Evolutionary conservation across 768 basidiomycete species (phyloP).

Genomic region (Dioszegia crocea): DNA sequence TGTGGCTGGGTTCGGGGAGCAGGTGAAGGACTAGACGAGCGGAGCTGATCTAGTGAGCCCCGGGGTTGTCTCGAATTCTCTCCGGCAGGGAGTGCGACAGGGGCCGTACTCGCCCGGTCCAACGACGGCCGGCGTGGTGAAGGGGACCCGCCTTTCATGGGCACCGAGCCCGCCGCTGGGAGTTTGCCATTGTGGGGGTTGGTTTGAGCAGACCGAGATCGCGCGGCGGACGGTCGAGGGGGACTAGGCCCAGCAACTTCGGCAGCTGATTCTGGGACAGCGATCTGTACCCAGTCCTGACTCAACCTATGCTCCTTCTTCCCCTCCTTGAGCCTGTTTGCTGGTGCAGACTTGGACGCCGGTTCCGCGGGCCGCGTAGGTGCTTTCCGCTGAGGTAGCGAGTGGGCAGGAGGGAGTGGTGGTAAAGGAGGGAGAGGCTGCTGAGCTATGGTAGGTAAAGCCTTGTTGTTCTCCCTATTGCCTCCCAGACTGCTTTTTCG

Average conservation of each 20-base stretch:
- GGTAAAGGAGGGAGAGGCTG: constrained; percentile 18
- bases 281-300: constrained; percentile 37
- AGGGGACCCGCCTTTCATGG: constrained; percentile 22
- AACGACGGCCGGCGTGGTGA: constrained; percentile 26
- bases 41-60: constrained; percentile 32
- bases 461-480: constrained; percentile 8
- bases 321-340: constrained; percentile 3
- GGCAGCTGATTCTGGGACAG: not conserved
- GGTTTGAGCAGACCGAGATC: not conserved
- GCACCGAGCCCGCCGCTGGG: constrained; percentile 21
- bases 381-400: constrained; percentile 1
- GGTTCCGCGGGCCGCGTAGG: not conserved
- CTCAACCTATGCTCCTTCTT: constrained; percentile 30
- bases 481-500: not conserved
- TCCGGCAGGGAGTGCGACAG: constrained; percentile 13
- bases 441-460: constrained; percentile 15
- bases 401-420: not conserved
- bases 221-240: not conserved
- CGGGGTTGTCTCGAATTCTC: constrained; percentile 2
- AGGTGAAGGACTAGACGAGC: constrained; percentile 20
- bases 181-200: not conserved
- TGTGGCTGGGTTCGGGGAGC: constrained; percentile 1
- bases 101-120: constrained; percentile 30
- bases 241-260: constrained; percentile 8
- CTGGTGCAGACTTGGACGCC: too few relatives aligned